Base-by-base conservation (phyloP, 1,139 yeast species). In the Debaryomyces robertsiae region DNA sequence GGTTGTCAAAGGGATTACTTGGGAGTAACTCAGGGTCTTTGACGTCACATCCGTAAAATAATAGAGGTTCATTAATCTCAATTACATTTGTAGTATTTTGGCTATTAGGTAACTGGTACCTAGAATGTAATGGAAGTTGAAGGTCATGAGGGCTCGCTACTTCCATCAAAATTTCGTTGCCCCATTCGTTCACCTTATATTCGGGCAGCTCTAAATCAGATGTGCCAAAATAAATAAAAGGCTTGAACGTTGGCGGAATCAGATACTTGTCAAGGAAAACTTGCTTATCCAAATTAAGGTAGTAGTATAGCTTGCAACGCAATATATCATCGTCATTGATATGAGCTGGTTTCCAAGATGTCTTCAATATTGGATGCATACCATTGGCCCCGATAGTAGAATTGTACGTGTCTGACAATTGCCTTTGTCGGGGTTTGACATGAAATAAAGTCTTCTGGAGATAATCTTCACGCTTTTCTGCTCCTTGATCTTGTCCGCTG, bases 211-310 rank as follows among this genome's bases (percentile, higher is more conserved):
- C 78, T 43, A 73, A 53, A 47, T 73, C 72, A 9, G 52, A 46
- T 15, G 59, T 53, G 1, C 78, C 78, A 40, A 57, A 61, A 29
- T 58, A 53, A 15, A 60, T 52, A 3, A 67, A 48, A n/a, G 65
- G 48, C 2, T 46, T 42, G 10, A 63, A 49, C 17, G 52, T 53
- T 2, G 47, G 50, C 1, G 74, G 69, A 4, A 60, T 41, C 49
- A 71, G 75, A 46, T 67, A 71, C 48, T 63, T 59, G 49, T 73
- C 78, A 40, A 73, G 53, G 30, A 73, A 71, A n/a, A 71, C 56
- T 9, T 63, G 55, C 30, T 60, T 67, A 30, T 63, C 57, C 10
- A 73, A 48, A 13, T 56, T 56, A 36, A 67, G 45, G 47, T 72
- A 68, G 45, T 58, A 61, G 50, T 58, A 73, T 11, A 67, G 44